These are phyloP conservation scores for Reutealis trisperma DNA, from an alignment of 345 rosid species.

Conservation along the genomic window DNA sequence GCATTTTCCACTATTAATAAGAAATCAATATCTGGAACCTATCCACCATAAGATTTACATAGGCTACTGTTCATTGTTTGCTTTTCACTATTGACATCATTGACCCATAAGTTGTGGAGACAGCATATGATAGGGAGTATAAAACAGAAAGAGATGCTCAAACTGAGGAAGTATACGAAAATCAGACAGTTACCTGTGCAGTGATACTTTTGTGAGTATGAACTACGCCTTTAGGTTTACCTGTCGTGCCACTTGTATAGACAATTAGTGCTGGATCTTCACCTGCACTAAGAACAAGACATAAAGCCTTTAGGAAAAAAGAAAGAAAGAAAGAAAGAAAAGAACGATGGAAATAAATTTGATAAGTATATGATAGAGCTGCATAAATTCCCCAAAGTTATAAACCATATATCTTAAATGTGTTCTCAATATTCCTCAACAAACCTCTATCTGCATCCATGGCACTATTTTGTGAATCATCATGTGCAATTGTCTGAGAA, in stretches of 20 bases:
- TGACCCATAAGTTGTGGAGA: not conserved
- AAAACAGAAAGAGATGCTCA: conserved; percentile 7
- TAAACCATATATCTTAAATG: conserved; percentile 20
- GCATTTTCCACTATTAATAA: not conserved
- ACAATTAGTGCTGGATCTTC: conserved; percentile 84
- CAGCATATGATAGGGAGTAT: not conserved
- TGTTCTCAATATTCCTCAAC: conserved; percentile 35
- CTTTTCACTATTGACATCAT: not conserved
- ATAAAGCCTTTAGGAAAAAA: not conserved
- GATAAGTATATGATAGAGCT: not conserved
- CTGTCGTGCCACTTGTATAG: conserved; percentile 98
- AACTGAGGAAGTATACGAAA: not conserved
- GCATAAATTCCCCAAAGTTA: conserved; percentile 1
- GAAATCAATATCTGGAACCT: not conserved
- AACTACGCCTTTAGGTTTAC: conserved; percentile 98
- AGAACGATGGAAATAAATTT: no score
- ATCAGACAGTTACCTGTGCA: conserved; percentile 61
- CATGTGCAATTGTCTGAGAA: conserved; percentile 28
- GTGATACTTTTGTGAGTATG: conserved; percentile 83
- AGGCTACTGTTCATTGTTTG: not conserved
- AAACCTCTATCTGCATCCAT: conserved; percentile 38
- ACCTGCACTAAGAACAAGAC: conserved; percentile 44
- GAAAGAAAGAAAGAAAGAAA: not conserved
- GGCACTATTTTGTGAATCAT: conserved; percentile 42
- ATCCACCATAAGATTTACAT: not conserved